Percentiles rank a stretch among this genome's conserved stretches.
Conservation (phyloP, 2,329 filamentous ascomycete species). For the Boeremia lycopersici region DNA sequence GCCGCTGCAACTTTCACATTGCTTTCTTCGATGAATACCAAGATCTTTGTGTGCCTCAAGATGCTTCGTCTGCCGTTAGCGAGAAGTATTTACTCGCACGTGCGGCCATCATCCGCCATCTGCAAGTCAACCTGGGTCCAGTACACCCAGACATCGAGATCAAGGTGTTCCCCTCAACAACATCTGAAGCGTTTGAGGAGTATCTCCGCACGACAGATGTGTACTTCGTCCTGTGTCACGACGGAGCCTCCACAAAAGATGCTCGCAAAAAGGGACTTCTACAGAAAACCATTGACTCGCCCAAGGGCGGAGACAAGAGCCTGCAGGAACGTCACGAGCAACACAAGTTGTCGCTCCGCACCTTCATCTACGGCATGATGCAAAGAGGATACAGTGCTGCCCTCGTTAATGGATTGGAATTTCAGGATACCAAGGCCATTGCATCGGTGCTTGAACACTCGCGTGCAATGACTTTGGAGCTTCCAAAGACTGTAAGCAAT, state of each 20-base stretch:
- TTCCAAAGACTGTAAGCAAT: conserved; percentile 26
- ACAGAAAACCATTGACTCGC: conserved; percentile 24
- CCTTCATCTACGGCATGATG: conserved; percentile 63
- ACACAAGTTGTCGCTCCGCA: conserved; percentile 45
- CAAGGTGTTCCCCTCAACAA: conserved; percentile 55
- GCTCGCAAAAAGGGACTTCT: conserved; percentile 26
- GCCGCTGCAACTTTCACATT: conserved; percentile 74
- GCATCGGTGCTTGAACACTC: conserved; percentile 30
- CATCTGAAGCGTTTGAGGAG: conserved; percentile 57
- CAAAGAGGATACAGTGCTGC: conserved; percentile 64
- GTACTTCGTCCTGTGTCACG: conserved; percentile 73
- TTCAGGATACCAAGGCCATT: conserved; percentile 66
- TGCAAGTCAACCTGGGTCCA: conserved; percentile 54
- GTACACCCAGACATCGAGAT: conserved; percentile 51
- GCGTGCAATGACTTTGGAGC: conserved; percentile 23
- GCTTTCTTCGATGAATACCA: conserved; percentile 69
- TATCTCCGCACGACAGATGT: conserved; percentile 62
- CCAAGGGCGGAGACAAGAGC: conserved; percentile 26
- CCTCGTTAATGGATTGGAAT: conserved; percentile 68
- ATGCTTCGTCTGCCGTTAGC: conserved; percentile 38
- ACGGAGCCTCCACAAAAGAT: conserved; percentile 56
- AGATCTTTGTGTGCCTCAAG: conserved; percentile 61
- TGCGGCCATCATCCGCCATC: conserved; percentile 68
- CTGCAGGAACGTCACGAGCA: conserved; percentile 28
- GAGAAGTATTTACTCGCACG: conserved; percentile 67